Percentiles rank a stretch among this genome's conserved stretches.
These are phyloP conservation scores for Coemansia sp. DNA, from an alignment of 192 early-diverging fungal species.

Conservation along the genomic window DNA sequence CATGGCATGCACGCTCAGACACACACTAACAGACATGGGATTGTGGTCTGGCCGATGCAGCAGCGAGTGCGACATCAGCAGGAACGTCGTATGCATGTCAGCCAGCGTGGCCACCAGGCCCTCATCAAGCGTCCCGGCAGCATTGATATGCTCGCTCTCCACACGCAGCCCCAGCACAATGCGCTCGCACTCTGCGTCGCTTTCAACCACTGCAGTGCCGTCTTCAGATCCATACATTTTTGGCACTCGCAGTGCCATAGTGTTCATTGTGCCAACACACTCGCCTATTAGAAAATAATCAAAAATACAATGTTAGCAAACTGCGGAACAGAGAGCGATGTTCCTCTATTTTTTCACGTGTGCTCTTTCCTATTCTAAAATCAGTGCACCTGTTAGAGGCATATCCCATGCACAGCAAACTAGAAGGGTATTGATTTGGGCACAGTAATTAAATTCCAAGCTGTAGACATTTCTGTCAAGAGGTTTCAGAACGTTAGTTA, in stretches of 20 bases:
- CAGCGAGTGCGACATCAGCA: constrained; percentile 26
- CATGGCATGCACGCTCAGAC: constrained; percentile 28
- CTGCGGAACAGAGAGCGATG: background rate
- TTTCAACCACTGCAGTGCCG: background rate
- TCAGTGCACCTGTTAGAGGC: background rate
- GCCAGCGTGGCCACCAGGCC: constrained; percentile 34
- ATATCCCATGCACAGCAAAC: background rate
- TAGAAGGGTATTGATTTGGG: too few species aligned
- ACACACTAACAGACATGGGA: constrained; percentile 36
- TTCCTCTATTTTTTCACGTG: background rate
- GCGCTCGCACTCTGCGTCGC: constrained; percentile 10
- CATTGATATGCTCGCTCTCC: constrained; percentile 18
- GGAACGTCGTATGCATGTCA: constrained; percentile 39
- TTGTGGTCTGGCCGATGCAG: constrained; percentile 7
- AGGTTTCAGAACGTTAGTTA: too few species aligned
- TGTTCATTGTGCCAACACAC: background rate
- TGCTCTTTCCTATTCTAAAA: background rate
- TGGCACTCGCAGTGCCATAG: background rate
- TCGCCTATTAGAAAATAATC: background rate
- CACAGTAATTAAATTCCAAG: too few species aligned
- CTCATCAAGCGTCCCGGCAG: constrained; percentile 37
- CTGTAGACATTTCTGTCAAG: too few species aligned
- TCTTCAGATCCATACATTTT: constrained; percentile 19
- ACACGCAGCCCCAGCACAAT: constrained; percentile 17
- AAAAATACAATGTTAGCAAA: background rate